Evolutionary conservation across 495 filamentous ascomycete genomes (phyloP), one percentile per base, ranked within the genome.

Genomic region (Lichenothelia convexa): DNA sequence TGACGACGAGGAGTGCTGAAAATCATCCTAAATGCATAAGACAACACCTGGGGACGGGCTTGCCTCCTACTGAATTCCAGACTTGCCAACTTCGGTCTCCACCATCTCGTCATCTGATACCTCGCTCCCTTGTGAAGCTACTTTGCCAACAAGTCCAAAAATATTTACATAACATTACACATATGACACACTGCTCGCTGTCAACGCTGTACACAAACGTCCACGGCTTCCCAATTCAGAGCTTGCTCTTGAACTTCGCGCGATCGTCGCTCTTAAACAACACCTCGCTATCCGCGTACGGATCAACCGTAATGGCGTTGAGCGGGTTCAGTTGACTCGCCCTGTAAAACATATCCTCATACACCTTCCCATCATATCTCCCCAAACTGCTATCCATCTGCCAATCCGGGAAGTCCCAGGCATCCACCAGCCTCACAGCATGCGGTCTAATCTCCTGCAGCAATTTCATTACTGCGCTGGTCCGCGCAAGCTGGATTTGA

Each of bases 331-430:
- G 54, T 55, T 75, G 61, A 44, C 63, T 70, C 8, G 75, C 75
- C 18, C 75, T 53, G 34, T 68, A 53, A 57, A 78, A 78, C 51
- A 80, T 60, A 52, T 78, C 74, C 42, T 73, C 70, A 44, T 79
- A 80, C 18, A 78, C 73, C 42, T 73, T 64, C 17, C 75, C 75
- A 46, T 80, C 74, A 20, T 63, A 65, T 6, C 73, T 58, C 12
- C 75, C 75, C 21, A 80, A 54, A 45, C 64, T 69, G 45, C 63
- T 68, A 44, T 80, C 73, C 7, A 80, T 58, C 47, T 74, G 68
- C 72, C 73, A 80, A 49, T 80, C 75, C 2, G 73, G 68, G 45
- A 80, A 73, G 30, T 64, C 59, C 75, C 74, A 80, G 1, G 68
- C 59, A 52, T 80, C 75, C 3, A 77, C 74, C 30, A 80, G 50